These are phyloP conservation scores for Neurospora terricola DNA, from an alignment of 495 filamentous ascomycete genomes.

Conservation along the genomic window DNA sequence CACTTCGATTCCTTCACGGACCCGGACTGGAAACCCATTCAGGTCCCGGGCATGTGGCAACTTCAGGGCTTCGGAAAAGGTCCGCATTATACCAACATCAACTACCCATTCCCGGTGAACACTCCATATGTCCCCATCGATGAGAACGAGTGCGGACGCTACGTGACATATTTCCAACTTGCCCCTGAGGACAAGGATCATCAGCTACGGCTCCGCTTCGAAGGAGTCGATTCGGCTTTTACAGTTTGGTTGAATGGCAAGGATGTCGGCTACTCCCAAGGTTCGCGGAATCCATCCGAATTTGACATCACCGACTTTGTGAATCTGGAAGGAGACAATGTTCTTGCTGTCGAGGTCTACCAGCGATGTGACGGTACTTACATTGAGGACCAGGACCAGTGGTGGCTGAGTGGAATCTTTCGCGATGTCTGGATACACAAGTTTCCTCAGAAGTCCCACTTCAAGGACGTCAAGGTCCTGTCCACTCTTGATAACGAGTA, in stretches of 20 bases:
- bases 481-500: slow-evolving; percentile 49
- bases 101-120: slow-evolving; percentile 52
- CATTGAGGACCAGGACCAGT: slow-evolving; percentile 56
- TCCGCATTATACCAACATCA: slow-evolving; percentile 57
- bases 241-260: slow-evolving; percentile 56
- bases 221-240: slow-evolving; percentile 62
- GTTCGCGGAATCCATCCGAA: slow-evolving; percentile 56
- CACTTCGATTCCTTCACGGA: slow-evolving; percentile 10
- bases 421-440: slow-evolving; percentile 57
- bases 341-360: slow-evolving; percentile 53
- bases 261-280: slow-evolving; percentile 58
- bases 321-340: slow-evolving; percentile 35
- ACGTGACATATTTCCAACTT: slow-evolving; percentile 42
- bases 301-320: slow-evolving; percentile 52
- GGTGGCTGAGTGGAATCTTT: slow-evolving; percentile 58
- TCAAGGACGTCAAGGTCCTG: slow-evolving; percentile 50
- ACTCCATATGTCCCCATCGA: slow-evolving; percentile 52
- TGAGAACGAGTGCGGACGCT: slow-evolving; percentile 56
- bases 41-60: slow-evolving; percentile 64
- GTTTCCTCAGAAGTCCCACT: slow-evolving; percentile 40
- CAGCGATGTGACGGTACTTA: slow-evolving; percentile 59
- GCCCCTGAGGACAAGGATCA: slow-evolving; percentile 25
- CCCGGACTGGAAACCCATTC: slow-evolving; percentile 43
- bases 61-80: slow-evolving; percentile 52
- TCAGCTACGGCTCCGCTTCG: slow-evolving; percentile 50